phyloP scores from a whole-genome alignment of 2,329 filamentous ascomycete species.

The Penicillium hesseltinei region DNA sequence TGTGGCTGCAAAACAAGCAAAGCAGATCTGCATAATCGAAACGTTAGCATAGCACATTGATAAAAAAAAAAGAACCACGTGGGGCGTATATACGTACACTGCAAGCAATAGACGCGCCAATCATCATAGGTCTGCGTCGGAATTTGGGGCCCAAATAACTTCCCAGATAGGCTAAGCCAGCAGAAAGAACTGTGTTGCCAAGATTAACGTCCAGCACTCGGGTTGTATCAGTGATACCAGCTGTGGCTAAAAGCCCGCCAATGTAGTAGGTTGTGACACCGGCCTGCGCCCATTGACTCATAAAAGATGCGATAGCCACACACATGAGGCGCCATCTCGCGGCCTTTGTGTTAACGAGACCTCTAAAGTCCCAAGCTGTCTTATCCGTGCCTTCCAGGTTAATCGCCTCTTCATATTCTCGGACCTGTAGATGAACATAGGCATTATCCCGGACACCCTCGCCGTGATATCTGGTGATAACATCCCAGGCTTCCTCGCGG shows the following conservation, averaged over 20 bases:
- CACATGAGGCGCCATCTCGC: constrained; percentile 51
- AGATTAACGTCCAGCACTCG: constrained; percentile 55
- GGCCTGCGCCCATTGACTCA: constrained; percentile 47
- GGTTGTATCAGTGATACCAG: constrained; percentile 51
- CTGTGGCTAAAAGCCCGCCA: constrained; percentile 51
- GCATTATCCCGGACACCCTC: constrained; percentile 39
- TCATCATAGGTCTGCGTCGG: constrained; percentile 58
- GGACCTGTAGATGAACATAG: constrained; percentile 33
- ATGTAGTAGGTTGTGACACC: constrained; percentile 55
- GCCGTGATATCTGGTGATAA: constrained; percentile 59
- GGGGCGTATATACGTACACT: background rate
- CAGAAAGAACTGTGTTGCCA: constrained; percentile 54
- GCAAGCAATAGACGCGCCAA: constrained; percentile 3
- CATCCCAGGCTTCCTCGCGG: constrained; percentile 56
- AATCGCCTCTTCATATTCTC: constrained; percentile 35
- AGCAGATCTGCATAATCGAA: background rate
- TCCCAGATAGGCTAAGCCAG: constrained; percentile 46
- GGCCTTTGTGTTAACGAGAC: constrained; percentile 14
- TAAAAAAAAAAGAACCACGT: background rate
- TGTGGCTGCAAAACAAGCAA: constrained; percentile 1
- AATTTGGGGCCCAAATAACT: constrained; percentile 57
- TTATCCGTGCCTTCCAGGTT: constrained; percentile 48
- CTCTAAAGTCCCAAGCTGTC: constrained; percentile 49
- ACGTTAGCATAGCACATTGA: background rate
- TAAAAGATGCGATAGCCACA: constrained; percentile 52